Conservation (phyloP, 202 grass and related monocot species). For the Tripidium arundinaceum region DNA sequence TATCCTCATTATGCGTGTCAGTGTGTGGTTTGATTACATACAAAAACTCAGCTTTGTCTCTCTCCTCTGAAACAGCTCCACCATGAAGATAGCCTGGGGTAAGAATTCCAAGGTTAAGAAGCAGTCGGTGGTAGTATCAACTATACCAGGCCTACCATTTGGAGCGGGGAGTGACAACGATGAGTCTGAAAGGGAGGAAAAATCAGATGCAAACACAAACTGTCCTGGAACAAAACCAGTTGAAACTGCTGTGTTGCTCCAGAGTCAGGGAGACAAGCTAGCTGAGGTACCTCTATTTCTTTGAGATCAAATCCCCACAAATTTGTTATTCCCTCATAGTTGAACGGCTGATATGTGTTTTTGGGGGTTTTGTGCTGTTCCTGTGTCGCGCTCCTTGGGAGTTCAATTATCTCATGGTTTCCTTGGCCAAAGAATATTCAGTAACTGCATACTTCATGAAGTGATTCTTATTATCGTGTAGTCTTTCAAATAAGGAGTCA, state of each 20-base stretch:
- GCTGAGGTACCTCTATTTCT: slow-evolving; percentile 60
- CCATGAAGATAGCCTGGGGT: slow-evolving; percentile 56
- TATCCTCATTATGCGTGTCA: not conserved
- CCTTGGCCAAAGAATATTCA: not conserved
- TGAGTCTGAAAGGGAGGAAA: slow-evolving; percentile 4
- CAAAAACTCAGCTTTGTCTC: not conserved
- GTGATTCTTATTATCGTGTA: not conserved
- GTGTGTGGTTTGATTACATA: not conserved
- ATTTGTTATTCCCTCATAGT: not conserved
- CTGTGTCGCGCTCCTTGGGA: not conserved
- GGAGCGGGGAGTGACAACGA: not conserved
- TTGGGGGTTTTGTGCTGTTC: not conserved
- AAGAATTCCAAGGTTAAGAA: slow-evolving; percentile 35
- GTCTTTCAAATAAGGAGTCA: not conserved
- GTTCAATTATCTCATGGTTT: not conserved
- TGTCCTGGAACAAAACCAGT: slow-evolving; percentile 1
- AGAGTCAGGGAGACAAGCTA: slow-evolving; percentile 50
- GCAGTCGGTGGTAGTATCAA: not conserved
- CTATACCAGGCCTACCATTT: slow-evolving; percentile 41
- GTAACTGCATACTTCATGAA: not conserved
- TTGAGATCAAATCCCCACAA: not conserved
- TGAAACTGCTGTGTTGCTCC: slow-evolving; percentile 39
- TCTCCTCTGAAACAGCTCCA: slow-evolving; percentile 25
- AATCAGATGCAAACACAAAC: not conserved
- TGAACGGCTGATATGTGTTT: not conserved